phyloP scores from a whole-genome alignment of 2,329 filamentous ascomycete species.

The Neurospora sp. region DNA sequence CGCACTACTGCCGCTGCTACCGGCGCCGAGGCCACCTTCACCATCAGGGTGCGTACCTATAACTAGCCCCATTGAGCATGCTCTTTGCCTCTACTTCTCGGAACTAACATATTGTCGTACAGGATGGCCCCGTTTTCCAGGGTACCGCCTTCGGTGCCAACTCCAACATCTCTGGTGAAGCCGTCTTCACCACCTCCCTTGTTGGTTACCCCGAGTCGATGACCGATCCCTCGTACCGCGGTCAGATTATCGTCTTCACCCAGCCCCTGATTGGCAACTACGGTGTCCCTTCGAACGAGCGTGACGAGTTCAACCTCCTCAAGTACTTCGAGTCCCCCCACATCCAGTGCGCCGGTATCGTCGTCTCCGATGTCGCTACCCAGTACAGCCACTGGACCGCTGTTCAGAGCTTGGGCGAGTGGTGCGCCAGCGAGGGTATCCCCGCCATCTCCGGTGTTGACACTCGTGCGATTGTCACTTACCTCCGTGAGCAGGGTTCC shows the following conservation, averaged over 20 bases:
- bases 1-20: slow-evolving; percentile 56
- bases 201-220: slow-evolving; percentile 96
- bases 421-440: slow-evolving; percentile 94
- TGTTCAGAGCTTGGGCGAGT: slow-evolving; percentile 83
- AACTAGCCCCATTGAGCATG: not conserved
- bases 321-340: slow-evolving; percentile 98
- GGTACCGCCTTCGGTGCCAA: slow-evolving; percentile 96
- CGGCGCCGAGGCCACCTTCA: slow-evolving; percentile 80
- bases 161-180: slow-evolving; percentile 93
- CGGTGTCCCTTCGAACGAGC: slow-evolving; percentile 77
- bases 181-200: slow-evolving; percentile 95
- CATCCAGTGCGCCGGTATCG: slow-evolving; percentile 91
- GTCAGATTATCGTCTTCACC: slow-evolving; percentile 97
- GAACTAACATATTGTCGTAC: slow-evolving; percentile 20
- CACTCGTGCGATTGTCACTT: slow-evolving; percentile 91
- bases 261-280: slow-evolving; percentile 98
- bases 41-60: slow-evolving; percentile 60
- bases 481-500: slow-evolving; percentile 91
- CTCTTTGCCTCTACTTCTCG: too few species aligned
- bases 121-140: slow-evolving; percentile 92
- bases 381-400: slow-evolving; percentile 99
- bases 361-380: slow-evolving; percentile 87
- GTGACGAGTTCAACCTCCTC: slow-evolving; percentile 81
- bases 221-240: slow-evolving; percentile 79
- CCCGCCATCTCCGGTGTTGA: slow-evolving; percentile 95